Evolutionary conservation across 2,329 filamentous ascomycete species (phyloP).

Genomic region (Aspergillus glaucus): DNA sequence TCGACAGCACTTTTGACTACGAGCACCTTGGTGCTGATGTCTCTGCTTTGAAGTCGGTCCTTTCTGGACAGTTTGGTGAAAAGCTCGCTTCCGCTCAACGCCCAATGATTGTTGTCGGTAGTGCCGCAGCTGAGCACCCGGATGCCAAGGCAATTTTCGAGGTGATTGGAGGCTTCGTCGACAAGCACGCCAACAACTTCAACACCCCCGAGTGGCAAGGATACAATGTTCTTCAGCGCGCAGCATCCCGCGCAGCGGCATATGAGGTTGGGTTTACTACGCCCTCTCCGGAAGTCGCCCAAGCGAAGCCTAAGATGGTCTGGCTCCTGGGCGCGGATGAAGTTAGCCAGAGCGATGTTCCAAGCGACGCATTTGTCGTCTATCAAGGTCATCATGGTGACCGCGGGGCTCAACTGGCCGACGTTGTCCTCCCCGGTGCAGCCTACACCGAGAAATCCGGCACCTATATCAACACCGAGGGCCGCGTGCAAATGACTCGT

Average conservation of each 20-base stretch:
- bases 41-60: constrained; percentile 73
- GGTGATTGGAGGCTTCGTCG: constrained; percentile 79
- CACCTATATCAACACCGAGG: constrained; percentile 97
- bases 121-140: constrained; percentile 79
- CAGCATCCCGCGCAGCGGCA: constrained; percentile 84
- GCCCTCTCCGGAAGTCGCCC: constrained; percentile 71
- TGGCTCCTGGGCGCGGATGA: constrained; percentile 97
- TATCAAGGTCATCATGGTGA: constrained; percentile 99
- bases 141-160: constrained; percentile 94
- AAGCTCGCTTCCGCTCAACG: constrained; percentile 80
- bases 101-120: constrained; percentile 95
- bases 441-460: constrained; percentile 96
- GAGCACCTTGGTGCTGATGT: constrained; percentile 79
- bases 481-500: constrained; percentile 87
- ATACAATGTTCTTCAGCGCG: constrained; percentile 92
- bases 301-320: constrained; percentile 86
- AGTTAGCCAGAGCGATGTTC: constrained; percentile 74
- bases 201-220: constrained; percentile 88
- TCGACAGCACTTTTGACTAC: constrained; percentile 92
- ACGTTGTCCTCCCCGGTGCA: constrained; percentile 86
- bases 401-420: constrained; percentile 82
- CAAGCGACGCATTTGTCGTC: constrained; percentile 91
- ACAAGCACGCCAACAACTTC: constrained; percentile 89
- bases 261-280: constrained; percentile 94
- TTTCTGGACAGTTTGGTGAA: constrained; percentile 85